Conservation (phyloP, 2,329 filamentous ascomycete genomes). For the Colletotrichum nymphaeae region DNA sequence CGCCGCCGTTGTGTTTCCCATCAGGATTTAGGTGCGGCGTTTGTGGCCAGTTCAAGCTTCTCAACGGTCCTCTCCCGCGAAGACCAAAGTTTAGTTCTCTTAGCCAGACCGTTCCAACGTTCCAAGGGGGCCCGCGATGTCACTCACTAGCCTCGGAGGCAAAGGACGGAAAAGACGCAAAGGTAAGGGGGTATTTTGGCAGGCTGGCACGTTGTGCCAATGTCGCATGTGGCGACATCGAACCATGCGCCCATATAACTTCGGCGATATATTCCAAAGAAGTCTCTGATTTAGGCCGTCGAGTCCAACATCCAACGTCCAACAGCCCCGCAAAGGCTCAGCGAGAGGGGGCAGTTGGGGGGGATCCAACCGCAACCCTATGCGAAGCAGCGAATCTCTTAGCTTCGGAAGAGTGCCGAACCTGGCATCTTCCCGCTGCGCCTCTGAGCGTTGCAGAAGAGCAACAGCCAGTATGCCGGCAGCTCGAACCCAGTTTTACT, state of each 20-base stretch:
- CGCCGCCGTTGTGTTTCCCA: slow-evolving; percentile 13
- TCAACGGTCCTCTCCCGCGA: slow-evolving; percentile 6
- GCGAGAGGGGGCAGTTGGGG: background rate
- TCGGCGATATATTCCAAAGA: slow-evolving; percentile 5
- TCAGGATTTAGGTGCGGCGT: background rate
- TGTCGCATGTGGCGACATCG: slow-evolving; percentile 28
- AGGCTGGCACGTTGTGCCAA: background rate
- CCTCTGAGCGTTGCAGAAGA: slow-evolving; percentile 21
- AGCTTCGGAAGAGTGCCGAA: slow-evolving; percentile 26
- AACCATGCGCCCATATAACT: slow-evolving; percentile 12
- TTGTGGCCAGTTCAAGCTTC: background rate
- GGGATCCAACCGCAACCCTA: background rate
- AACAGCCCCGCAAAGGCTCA: background rate
- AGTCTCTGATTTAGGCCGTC: background rate
- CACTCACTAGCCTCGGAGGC: slow-evolving; percentile 1
- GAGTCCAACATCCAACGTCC: background rate
- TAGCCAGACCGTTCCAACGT: background rate
- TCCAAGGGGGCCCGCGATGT: slow-evolving; percentile 11
- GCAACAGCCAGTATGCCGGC: background rate
- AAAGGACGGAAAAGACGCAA: slow-evolving; percentile 3
- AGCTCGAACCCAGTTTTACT: background rate
- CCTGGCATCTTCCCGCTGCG: slow-evolving; percentile 17
- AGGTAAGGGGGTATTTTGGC: background rate
- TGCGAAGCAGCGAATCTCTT: background rate
- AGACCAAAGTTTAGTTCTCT: background rate